Percentiles rank a stretch among this genome's conserved stretches.
phyloP scores from a whole-genome alignment of 805 yeast genomes.

The Lipomyces oligophaga region DNA sequence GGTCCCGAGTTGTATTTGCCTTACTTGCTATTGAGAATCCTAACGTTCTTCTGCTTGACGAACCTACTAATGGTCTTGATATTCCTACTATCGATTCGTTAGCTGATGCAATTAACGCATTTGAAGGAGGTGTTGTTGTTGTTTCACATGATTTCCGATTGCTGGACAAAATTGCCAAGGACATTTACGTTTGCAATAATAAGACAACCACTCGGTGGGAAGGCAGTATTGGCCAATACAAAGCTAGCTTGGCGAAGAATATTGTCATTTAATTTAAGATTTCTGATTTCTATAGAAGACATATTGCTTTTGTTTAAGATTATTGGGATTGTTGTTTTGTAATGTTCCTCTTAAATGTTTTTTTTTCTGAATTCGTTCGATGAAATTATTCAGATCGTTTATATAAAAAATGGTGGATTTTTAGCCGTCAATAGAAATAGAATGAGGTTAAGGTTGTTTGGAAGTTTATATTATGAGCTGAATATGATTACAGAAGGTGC shows the following conservation, averaged over 20 bases:
- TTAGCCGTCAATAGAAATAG: no score
- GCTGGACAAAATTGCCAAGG: conserved; percentile 94
- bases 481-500: no score
- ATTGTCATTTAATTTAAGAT: conserved; percentile 56
- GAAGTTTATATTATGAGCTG: no score
- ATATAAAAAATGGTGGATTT: neutral
- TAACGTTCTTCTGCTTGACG: conserved; percentile 90
- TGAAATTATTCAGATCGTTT: neutral
- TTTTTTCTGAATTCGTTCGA: neutral
- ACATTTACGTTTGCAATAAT: conserved; percentile 92
- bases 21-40: conserved; percentile 92
- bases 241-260: conserved; percentile 87
- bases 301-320: neutral
- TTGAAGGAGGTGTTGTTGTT: conserved; percentile 97
- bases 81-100: conserved; percentile 96
- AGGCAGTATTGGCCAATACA: conserved; percentile 83
- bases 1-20: conserved; percentile 98
- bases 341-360: neutral
- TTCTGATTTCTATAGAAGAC: neutral
- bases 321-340: neutral
- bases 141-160: conserved; percentile 99
- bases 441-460: no score
- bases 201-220: conserved; percentile 97
- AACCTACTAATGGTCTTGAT: conserved; percentile 99
- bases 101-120: conserved; percentile 91